Evolutionary conservation across 78 protist species (phyloP).

Genomic region (Chrysochromulina parva): DNA sequence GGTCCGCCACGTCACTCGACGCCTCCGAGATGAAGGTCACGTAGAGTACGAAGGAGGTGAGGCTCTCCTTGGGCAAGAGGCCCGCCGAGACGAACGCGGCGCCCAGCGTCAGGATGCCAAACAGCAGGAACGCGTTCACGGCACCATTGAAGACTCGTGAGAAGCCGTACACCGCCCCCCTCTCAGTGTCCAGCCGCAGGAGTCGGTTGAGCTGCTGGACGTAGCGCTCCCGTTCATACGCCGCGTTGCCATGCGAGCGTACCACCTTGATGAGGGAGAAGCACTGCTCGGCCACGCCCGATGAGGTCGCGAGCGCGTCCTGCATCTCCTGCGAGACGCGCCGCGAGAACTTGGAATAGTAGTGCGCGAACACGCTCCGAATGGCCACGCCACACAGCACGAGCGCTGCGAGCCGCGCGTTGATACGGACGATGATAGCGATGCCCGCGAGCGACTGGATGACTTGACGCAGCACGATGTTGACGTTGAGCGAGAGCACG

Average conservation of each 20-base stretch:
- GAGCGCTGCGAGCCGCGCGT: neutral
- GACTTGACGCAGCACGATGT: neutral
- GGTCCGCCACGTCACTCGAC: neutral
- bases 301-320: neutral
- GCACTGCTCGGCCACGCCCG: neutral
- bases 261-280: neutral
- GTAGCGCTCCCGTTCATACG: neutral
- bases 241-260: neutral
- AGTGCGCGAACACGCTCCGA: neutral
- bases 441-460: neutral
- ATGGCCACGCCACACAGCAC: neutral
- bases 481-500: slow-evolving; percentile 8
- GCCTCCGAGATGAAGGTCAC: neutral
- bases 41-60: neutral
- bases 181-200: neutral
- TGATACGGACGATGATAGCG: neutral
- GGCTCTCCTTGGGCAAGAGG: neutral
- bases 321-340: neutral
- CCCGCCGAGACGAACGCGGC: neutral
- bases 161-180: neutral
- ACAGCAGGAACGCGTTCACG: neutral
- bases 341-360: neutral
- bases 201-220: neutral
- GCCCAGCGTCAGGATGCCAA: neutral
- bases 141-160: neutral